Percentiles rank a stretch among this genome's conserved stretches.
Evolutionary conservation across 371 early-diverging fungal genomes (phyloP).

Genomic region (Mortierella sp.): DNA sequence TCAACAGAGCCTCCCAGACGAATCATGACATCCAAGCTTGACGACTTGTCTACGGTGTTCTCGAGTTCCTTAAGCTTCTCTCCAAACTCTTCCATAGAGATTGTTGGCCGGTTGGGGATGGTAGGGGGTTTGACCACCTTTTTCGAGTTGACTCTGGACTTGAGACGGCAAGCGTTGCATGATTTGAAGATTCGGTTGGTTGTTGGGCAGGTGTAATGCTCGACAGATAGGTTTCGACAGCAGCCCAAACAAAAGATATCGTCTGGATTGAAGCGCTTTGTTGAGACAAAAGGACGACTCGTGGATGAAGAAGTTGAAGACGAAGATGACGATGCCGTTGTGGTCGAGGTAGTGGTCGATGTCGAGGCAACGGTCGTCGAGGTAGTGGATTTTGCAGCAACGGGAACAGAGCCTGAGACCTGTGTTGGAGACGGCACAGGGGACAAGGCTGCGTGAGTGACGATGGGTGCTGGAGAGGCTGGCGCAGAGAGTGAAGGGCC

Average conservation of each 20-base stretch:
- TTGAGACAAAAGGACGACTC: slow-evolving; percentile 25
- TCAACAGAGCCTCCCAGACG: slow-evolving; percentile 39
- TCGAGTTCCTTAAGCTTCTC: slow-evolving; percentile 43
- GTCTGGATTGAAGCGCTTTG: slow-evolving; percentile 46
- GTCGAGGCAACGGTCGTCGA: not conserved
- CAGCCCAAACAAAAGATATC: slow-evolving; percentile 56
- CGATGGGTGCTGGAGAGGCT: not conserved
- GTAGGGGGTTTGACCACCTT: slow-evolving; percentile 42
- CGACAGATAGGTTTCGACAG: slow-evolving; percentile 49
- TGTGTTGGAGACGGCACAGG: slow-evolving; percentile 6
- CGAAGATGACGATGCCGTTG: not conserved
- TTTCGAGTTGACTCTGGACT: slow-evolving; percentile 52
- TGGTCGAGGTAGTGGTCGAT: not conserved
- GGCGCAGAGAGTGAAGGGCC: not conserved
- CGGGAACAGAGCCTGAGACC: not conserved
- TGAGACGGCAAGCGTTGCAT: slow-evolving; percentile 55
- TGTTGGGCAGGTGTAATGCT: slow-evolving; percentile 46
- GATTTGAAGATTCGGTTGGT: slow-evolving; percentile 52
- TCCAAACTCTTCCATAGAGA: slow-evolving; percentile 53
- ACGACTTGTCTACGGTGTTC: slow-evolving; percentile 29
- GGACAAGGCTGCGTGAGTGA: not conserved
- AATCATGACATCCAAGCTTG: slow-evolving; percentile 47
- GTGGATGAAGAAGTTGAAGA: slow-evolving; percentile 16
- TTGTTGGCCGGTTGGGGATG: slow-evolving; percentile 39
- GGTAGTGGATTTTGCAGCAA: not conserved